phyloP scores from a whole-genome alignment of 495 filamentous ascomycete genomes.

The Aspergillus carlsbadensis region DNA sequence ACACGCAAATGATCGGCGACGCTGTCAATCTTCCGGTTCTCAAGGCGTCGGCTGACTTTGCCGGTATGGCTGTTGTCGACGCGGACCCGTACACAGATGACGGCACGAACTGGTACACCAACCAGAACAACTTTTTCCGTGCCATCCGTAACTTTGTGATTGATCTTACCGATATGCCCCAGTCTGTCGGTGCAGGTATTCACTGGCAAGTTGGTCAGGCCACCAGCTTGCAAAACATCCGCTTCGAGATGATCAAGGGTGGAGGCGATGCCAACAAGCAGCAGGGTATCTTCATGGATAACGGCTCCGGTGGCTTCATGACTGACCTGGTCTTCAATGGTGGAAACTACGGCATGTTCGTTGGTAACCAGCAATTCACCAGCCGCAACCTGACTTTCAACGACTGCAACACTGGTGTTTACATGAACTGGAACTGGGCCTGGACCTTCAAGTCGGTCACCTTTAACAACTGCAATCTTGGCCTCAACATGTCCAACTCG shows the following conservation, averaged over 20 bases:
- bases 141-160: conserved; percentile 93
- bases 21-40: conserved; percentile 66
- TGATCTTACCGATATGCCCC: conserved; percentile 72
- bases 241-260: conserved; percentile 82
- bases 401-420: conserved; percentile 81
- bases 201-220: conserved; percentile 99
- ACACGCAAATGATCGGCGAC: conserved; percentile 81
- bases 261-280: conserved; percentile 69
- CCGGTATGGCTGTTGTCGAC: conserved; percentile 88
- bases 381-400: conserved; percentile 90
- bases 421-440: conserved; percentile 94
- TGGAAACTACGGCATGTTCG: conserved; percentile 78
- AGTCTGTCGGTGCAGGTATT: conserved; percentile 68
- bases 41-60: conserved; percentile 70
- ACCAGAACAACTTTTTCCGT: conserved; percentile 99
- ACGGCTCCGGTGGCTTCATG: conserved; percentile 89
- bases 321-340: conserved; percentile 84
- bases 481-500: conserved; percentile 77
- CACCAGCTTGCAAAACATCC: conserved; percentile 86
- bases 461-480: conserved; percentile 78
- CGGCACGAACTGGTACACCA: conserved; percentile 75
- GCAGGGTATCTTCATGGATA: conserved; percentile 96
- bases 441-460: conserved; percentile 82
- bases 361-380: conserved; percentile 95
- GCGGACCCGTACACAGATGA: conserved; percentile 73